Conservation (phyloP, 1,139 yeast genomes). For the Debaryomyces coudertii region DNA sequence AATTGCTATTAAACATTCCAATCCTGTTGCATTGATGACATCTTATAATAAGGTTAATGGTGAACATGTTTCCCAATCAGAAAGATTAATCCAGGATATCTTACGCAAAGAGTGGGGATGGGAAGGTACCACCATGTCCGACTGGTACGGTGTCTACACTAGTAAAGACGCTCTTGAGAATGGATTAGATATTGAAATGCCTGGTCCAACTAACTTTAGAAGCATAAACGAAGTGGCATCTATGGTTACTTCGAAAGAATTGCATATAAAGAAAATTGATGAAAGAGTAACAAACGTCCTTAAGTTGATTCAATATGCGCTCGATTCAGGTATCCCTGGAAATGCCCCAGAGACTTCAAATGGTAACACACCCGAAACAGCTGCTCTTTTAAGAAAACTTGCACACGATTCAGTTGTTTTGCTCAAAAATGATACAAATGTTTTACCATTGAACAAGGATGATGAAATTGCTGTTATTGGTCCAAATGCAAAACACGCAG, state of each 20-base stretch:
- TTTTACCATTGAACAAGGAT: constrained; percentile 42
- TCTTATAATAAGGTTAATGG: constrained; percentile 62
- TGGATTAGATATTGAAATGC: constrained; percentile 64
- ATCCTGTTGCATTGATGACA: constrained; percentile 48
- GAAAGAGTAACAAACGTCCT: constrained; percentile 49
- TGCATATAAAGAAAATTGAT: constrained; percentile 33
- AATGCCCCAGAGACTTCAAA: constrained; percentile 26
- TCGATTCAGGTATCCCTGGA: constrained; percentile 38
- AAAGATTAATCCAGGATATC: constrained; percentile 42
- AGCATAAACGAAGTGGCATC: constrained; percentile 35
- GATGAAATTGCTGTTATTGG: constrained; percentile 41
- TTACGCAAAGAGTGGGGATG: constrained; percentile 35
- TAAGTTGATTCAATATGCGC: constrained; percentile 43
- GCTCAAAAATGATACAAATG: constrained; percentile 47
- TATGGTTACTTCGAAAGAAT: constrained; percentile 28
- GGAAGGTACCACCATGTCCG: constrained; percentile 58
- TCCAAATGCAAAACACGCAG: constrained; percentile 38
- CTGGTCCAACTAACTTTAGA: constrained; percentile 57
- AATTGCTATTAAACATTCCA: constrained; percentile 50
- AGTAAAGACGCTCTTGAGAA: constrained; percentile 47
- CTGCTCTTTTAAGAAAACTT: constrained; percentile 41
- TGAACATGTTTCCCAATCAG: constrained; percentile 51
- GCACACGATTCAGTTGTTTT: constrained; percentile 55
- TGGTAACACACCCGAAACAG: constrained; percentile 42
- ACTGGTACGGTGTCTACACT: constrained; percentile 61